Evolutionary conservation across 1,284 basidiomycete species (phyloP).

Genomic region (Apiotrichum porosum): DNA sequence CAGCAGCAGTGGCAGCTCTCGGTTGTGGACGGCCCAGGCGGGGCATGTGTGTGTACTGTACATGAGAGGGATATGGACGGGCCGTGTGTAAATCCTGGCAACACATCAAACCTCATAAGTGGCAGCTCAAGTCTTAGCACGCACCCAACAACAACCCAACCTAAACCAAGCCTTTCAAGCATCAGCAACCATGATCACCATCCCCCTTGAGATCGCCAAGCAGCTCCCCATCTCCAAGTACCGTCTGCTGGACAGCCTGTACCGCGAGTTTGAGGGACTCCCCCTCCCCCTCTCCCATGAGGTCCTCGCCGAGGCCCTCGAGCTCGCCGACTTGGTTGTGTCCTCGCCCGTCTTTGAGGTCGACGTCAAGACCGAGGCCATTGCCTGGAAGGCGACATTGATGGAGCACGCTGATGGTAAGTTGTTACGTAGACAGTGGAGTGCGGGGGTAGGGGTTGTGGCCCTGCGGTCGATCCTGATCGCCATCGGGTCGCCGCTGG

Average conservation of each 20-base stretch:
- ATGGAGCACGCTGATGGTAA: constrained; percentile 16
- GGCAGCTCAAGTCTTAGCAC: too few relatives aligned
- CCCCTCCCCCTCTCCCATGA: constrained; percentile 7
- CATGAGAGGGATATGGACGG: too few relatives aligned
- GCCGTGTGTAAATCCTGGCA: too few relatives aligned
- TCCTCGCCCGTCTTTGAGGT: constrained; percentile 13
- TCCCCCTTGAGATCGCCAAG: constrained; percentile 13
- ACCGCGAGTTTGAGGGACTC: constrained; percentile 11
- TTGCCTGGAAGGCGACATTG: constrained; percentile 6
- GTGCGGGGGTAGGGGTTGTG: too few relatives aligned
- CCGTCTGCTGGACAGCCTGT: constrained; percentile 8
- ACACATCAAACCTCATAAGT: too few relatives aligned
- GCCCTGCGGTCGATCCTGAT: too few relatives aligned
- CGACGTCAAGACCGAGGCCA: constrained; percentile 10
- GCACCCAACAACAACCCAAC: too few relatives aligned
- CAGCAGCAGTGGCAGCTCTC: too few relatives aligned
- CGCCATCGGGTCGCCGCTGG: too few relatives aligned
- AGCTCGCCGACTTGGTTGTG: constrained; percentile 10
- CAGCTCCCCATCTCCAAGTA: constrained; percentile 18
- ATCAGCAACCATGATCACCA: constrained; percentile 14
- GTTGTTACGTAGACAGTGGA: neutral
- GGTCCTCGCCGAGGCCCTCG: constrained; percentile 13
- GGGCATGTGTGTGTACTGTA: too few relatives aligned
- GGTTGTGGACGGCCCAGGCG: too few relatives aligned
- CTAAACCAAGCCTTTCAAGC: neutral